phyloP scores from a whole-genome alignment of 176 grass and related monocot genomes.

The Aegilops tauschii region DNA sequence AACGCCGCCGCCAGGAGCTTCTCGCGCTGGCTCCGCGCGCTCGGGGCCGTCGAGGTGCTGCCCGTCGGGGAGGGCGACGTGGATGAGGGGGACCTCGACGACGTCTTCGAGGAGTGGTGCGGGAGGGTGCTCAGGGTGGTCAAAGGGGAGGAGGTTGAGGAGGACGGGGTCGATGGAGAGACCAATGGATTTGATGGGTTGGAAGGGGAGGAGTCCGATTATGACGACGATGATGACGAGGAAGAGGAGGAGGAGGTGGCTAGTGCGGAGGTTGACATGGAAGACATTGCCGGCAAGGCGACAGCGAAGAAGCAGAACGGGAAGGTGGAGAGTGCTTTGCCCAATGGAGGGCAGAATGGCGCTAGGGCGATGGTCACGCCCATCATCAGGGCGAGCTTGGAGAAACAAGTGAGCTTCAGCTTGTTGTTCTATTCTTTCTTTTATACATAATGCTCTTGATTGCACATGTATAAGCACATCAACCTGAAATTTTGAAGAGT shows the following conservation, averaged over 20 bases:
- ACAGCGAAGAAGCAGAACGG: conserved; percentile 39
- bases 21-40: conserved; percentile 69
- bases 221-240: neutral
- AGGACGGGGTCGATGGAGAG: conserved; percentile 9
- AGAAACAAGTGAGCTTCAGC: conserved; percentile 69
- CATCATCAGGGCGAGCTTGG: conserved; percentile 77
- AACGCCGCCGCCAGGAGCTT: conserved; percentile 78
- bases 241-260: conserved; percentile 35
- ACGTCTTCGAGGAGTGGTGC: conserved; percentile 63
- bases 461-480: neutral
- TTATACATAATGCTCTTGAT: neutral
- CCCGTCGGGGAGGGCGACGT: conserved; percentile 75
- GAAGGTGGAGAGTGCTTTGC: conserved; percentile 21
- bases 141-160: conserved; percentile 50
- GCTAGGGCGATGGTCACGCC: conserved; percentile 89
- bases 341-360: conserved; percentile 47
- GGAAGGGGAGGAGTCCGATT: conserved; percentile 47
- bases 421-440: conserved; percentile 1
- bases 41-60: conserved; percentile 68
- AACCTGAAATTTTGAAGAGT: neutral
- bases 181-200: conserved; percentile 41
- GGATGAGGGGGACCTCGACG: conserved; percentile 59
- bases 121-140: conserved; percentile 52
- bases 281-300: conserved; percentile 90
- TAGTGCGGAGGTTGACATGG: conserved; percentile 68